Evolutionary conservation across 805 yeast species (phyloP), one percentile per base, ranked within the genome.

Genomic region (Clavispora phyllophila): DNA sequence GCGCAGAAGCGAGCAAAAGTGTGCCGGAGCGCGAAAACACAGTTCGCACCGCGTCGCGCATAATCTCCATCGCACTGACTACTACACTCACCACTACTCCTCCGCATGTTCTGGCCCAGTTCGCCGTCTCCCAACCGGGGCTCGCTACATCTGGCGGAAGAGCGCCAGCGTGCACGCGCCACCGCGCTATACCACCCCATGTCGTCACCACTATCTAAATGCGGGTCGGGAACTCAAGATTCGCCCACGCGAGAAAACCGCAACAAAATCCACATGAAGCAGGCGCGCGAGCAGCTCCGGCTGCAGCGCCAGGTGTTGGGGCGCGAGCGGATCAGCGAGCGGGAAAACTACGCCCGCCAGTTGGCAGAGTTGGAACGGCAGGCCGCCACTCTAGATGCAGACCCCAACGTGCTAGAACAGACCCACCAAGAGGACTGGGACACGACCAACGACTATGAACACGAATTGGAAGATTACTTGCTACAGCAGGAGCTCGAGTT

Each of bases 401-500:
- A 50, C 36, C 28, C 44, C 27, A 46, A 46, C 15, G 29, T 35
- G 23, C 39, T 42, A 28, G 49, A 44, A 19, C 35, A 39, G 26
- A 35, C 26, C 36, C 15, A 15, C 13, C 45, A 32, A 10, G 37
- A 28, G n/a, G 26, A 36, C 4, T 12, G 14, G 19, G 42, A 25
- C 27, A n/a, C 31, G 9, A 14, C 15, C 33, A 6, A 14, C 27
- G 45, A 39, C n/a, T 43, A 43, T 19, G 47, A 46, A 27, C 41
- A 45, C 23, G 51, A 52, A 33, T 44, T 52, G 10, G 56, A 52
- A 33, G 50, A 39, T 3, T 37, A 39, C 14, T 36, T 53, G 28
- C 47, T 47, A 10, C 46, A 41, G 5, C 50, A 44, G 32, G 52
- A 52, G 42, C 35, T 45, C 23, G 56, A 52, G 45, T 49, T 52